Evolutionary conservation across 2,329 filamentous ascomycete genomes (phyloP).

Genomic region (Alternaria consortialis): DNA sequence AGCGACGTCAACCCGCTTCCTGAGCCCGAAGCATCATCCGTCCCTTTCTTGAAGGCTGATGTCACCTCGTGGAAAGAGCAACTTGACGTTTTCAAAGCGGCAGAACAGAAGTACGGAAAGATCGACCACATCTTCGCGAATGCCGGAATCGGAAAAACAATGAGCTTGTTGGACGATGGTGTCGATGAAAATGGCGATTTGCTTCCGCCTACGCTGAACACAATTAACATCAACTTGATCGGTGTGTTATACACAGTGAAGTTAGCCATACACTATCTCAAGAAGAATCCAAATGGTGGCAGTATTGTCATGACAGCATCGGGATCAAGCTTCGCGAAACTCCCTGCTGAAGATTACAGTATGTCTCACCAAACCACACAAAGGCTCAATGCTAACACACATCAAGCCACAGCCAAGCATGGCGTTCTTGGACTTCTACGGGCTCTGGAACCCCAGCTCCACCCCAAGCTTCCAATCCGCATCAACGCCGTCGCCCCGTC

Average conservation of each 20-base stretch:
- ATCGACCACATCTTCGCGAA: constrained; percentile 59
- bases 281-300: constrained; percentile 36
- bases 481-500: constrained; percentile 46
- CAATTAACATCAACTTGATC: constrained; percentile 41
- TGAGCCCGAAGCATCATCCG: constrained; percentile 28
- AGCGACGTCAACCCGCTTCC: constrained; percentile 61
- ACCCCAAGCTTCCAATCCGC: constrained; percentile 39
- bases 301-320: constrained; percentile 47
- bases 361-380: constrained; percentile 2
- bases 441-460: constrained; percentile 29
- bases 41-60: constrained; percentile 40
- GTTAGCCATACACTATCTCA: constrained; percentile 39
- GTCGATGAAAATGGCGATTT: constrained; percentile 42
- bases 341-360: constrained; percentile 45
- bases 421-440: constrained; percentile 44
- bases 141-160: constrained; percentile 36
- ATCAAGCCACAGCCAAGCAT: constrained; percentile 42
- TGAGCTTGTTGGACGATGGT: constrained; percentile 39
- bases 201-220: constrained; percentile 35
- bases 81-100: constrained; percentile 61
- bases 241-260: constrained; percentile 44
- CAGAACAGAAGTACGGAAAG: constrained; percentile 53
- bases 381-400: constrained; percentile 11
- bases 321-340: constrained; percentile 37
- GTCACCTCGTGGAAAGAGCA: constrained; percentile 61